Percentiles rank a stretch among this genome's conserved stretches.
Evolutionary conservation across 2,329 filamentous ascomycete species (phyloP).

Genomic region (Pyrenophora graminea): DNA sequence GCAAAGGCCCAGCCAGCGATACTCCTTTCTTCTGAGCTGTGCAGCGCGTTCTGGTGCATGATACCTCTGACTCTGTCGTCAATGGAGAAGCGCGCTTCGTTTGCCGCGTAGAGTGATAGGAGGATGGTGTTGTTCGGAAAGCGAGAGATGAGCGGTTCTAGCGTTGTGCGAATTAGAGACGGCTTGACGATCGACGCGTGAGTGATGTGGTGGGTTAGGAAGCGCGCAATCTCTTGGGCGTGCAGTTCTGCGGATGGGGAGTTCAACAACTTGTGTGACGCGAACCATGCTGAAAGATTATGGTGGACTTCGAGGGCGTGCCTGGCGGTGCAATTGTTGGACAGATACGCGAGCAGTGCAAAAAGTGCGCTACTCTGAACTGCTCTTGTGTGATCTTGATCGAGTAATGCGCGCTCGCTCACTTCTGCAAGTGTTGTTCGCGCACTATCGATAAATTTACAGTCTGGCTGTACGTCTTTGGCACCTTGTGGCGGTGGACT

Average conservation of each 20-base stretch:
- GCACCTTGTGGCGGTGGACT: conserved; percentile 7
- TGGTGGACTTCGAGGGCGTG: conserved; percentile 47
- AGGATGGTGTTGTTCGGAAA: conserved; percentile 82
- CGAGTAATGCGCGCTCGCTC: conserved; percentile 61
- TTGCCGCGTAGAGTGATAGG: conserved; percentile 72
- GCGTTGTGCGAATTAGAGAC: conserved; percentile 63
- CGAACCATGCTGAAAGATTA: conserved; percentile 28
- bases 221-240: conserved; percentile 68
- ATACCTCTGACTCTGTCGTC: conserved; percentile 76
- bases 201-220: conserved; percentile 69
- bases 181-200: conserved; percentile 70
- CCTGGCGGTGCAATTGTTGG: conserved; percentile 42
- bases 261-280: conserved; percentile 21
- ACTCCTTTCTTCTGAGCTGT: conserved; percentile 35
- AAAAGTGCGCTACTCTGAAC: conserved; percentile 64
- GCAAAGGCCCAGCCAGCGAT: conserved; percentile 60
- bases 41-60: conserved; percentile 52
- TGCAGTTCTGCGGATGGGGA: conserved; percentile 62
- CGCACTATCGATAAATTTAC: conserved; percentile 21
- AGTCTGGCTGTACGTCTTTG: conserved; percentile 8
- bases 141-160: conserved; percentile 62
- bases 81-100: conserved; percentile 71
- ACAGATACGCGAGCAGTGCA: conserved; percentile 70
- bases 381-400: conserved; percentile 49
- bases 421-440: conserved; percentile 16